Evolutionary conservation across 345 rosid genomes (phyloP).

Genomic region (Arabis alpina): DNA sequence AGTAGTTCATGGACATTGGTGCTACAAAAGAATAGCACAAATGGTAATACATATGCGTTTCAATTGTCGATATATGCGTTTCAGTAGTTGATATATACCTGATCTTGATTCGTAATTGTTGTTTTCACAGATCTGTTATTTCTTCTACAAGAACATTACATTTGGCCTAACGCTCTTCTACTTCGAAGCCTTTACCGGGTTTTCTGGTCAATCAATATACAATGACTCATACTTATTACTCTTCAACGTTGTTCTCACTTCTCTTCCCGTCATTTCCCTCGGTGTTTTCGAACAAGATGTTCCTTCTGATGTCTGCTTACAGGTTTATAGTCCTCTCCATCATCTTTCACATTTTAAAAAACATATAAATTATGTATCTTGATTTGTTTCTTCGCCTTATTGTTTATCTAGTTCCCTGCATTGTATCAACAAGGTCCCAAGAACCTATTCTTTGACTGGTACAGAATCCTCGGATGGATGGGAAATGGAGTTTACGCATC

Average conservation of each 20-base stretch:
- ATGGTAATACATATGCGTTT: constrained; percentile 54
- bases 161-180: constrained; percentile 84
- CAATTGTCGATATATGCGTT: constrained; percentile 11
- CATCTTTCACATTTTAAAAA: neutral
- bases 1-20: constrained; percentile 86
- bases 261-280: constrained; percentile 75
- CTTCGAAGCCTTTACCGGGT: constrained; percentile 67
- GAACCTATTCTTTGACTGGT: constrained; percentile 72
- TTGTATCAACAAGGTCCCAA: constrained; percentile 77
- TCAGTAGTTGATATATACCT: constrained; percentile 14
- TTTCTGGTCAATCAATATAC: constrained; percentile 71
- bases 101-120: constrained; percentile 32
- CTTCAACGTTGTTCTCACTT: constrained; percentile 76
- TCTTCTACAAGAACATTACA: constrained; percentile 80
- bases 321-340: constrained; percentile 44
- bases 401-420: constrained; percentile 64
- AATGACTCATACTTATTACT: constrained; percentile 70
- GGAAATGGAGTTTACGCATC: constrained; percentile 61
- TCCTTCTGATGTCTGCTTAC: constrained; percentile 72
- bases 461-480: constrained; percentile 74
- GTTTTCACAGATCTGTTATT: constrained; percentile 61
- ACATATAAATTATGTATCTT: neutral
- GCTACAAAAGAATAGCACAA: constrained; percentile 75
- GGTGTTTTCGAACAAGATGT: constrained; percentile 87
- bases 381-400: neutral